Conservation (phyloP, 805 yeast species). For the Kregervanrija pseudodelftensis region DNA sequence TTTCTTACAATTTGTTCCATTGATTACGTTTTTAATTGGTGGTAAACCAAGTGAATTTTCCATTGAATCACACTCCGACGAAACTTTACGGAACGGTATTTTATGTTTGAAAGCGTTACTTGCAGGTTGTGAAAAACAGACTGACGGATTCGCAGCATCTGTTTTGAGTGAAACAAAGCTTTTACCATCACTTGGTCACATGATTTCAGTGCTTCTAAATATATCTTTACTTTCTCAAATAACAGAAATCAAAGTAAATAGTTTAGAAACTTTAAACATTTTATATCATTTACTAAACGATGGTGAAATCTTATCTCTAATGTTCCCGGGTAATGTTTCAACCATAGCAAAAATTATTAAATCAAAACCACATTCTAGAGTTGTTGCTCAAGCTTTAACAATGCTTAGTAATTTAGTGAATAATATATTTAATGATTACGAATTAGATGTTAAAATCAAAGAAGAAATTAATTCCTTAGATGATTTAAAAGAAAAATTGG, state of each 20-base stretch:
- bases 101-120: conserved; percentile 25
- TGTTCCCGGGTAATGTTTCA: conserved; percentile 48
- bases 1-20: conserved; percentile 39
- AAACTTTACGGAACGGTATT: conserved; percentile 32
- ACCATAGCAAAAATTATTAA: conserved; percentile 32
- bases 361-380: conserved; percentile 31
- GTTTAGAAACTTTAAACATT: conserved; percentile 28
- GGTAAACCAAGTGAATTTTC: conserved; percentile 32
- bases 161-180: conserved; percentile 27
- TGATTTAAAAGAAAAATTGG: conserved; percentile 6
- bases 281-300: conserved; percentile 32
- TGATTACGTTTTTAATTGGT: conserved; percentile 40
- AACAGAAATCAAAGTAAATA: conserved; percentile 24
- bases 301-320: conserved; percentile 42
- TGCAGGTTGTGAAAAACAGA: conserved; percentile 27
- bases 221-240: conserved; percentile 23
- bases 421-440: conserved; percentile 36
- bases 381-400: conserved; percentile 25
- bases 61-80: conserved; percentile 26
- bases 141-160: conserved; percentile 13
- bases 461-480: conserved; percentile 8
- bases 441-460: conserved; percentile 20
- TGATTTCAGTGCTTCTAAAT: conserved; percentile 37
- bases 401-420: conserved; percentile 25
- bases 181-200: conserved; percentile 41